Evolutionary conservation across 2,329 filamentous ascomycete genomes (phyloP), one percentile per base, ranked within the genome.

Genomic region (Botrytis galanthina): DNA sequence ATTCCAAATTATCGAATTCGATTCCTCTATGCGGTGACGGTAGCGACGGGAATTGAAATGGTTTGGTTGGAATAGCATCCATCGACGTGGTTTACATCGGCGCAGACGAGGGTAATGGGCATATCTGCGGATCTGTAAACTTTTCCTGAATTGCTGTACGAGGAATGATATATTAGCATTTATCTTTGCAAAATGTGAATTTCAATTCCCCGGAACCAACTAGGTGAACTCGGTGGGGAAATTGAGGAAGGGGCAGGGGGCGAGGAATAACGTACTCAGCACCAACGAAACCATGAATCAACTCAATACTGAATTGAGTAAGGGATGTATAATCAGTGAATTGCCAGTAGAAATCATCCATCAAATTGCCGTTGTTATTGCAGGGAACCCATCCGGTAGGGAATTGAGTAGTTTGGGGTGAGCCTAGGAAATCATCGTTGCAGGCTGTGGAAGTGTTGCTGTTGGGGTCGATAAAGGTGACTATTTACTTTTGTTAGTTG

Each of bases 401-500:
- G 35, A 73, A 73, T 46, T 35, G 73, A 69, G 64, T 73, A 32
- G 57, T 76, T 57, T 37, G 61, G 44, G 72, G 72, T 61, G 75
- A 67, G 14, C 76, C 70, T 51, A 61, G 73, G 77, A 77, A 81
- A 35, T 74, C 73, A 14, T 73, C 46, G n/a, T 73, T 70, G 48
- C 80, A 81, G 39, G 68, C 73, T n/a, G 76, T 77, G n/a, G 61
- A 75, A 37, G 78, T 79, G 74, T 79, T 78, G 62, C 77, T 77
- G 73, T 81, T 81, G 22, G 73, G 76, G 74, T 81, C 80, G 29
- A 70, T 63, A 76, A 80, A 78, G 67, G 57, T 37, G 76, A 80
- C 79, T 80, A 26, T 54, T 71, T 26, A 35, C 14, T 57, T 44
- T 59, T 48, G 22, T 42, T 9, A 46, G 35, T 20, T 59, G 26